Base-by-base conservation (phyloP, 345 rosid species). In the Theobroma cacao region DNA sequence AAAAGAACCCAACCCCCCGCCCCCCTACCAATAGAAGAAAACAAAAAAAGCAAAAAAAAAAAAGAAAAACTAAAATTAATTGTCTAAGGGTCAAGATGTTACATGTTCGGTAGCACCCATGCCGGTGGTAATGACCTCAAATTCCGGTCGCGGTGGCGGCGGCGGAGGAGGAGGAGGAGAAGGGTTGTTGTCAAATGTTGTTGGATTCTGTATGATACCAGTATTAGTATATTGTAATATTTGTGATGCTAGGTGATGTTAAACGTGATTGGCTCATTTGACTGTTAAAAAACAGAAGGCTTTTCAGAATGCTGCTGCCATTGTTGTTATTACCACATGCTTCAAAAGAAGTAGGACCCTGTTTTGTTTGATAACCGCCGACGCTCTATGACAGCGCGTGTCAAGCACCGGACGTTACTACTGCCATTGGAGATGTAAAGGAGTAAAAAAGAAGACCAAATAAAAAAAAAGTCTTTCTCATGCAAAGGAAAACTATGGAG, bases 61-160 rank as follows among this genome's bases (percentile, higher is more conserved):
- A 47, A 61, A 65, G 28, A 3, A 7, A 14, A 24, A 75, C n/a
- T n/a, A n/a, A 2, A 62, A 56, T 1, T 15, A 53, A 41, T 30
- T 52, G 22, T 12, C 2, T 2, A 41, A 17, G 14, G 40, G 56
- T 5, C 34, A 7, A 59, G 55, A 63, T 20, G 87, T 75, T 81
- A 89, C 95, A 53, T 83, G 87, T 22, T 89, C 91, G 0, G 81
- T 24, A 45, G 77, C 91, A 77, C 90, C 90, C 95, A 91, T 90
- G 77, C 20, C 48, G 76, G 59, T 15, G 79, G 71, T 11, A 78
- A 31, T 77, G 90, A 82, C 83, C 85, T 84, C 84, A 77, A 77
- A 74, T 82, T 1, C 73, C 83, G 80, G 77, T 79, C 84, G 83
- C 82, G 89, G 82, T 28, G 78, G 83, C 61, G 80, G 76, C 58